Base-by-base conservation (phyloP, 2,329 filamentous ascomycete species). In the Scedosporium dehoogii region DNA sequence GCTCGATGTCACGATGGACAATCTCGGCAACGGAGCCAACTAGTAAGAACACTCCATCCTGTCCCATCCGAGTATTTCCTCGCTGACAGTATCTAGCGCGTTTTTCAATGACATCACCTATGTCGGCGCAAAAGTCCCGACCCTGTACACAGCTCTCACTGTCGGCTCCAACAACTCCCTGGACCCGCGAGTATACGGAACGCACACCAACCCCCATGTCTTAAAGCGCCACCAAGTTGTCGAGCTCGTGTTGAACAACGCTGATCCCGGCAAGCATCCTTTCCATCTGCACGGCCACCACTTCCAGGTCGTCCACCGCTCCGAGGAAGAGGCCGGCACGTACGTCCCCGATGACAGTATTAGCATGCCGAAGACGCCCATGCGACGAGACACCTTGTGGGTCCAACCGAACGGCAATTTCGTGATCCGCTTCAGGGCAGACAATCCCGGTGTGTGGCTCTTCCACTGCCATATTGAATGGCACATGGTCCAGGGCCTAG, bases 391-490 rank as follows among this genome's bases (percentile, higher is more conserved):
- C 65, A 90, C 87, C 0, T 73, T 89, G 0, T 81, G 88, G 1
- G 73, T 91, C 0, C 81, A 80, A 21, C 86, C 87, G 0, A 79
- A 83, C 38, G 88, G 89, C 0, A 85, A 89, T 71, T 81, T 88
- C 25, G 83, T 91, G 10, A 69, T 93, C 23, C 79, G 85, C n/a
- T 88, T 88, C 74, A 76, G 77, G 63, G 84, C 86, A 1, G 80
- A 89, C 69, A 90, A 90, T 66, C 85, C 87, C 10, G 62, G 83
- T 44, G 77, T 89, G 23, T 89, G 86, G 86, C 72, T 89, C 3
- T 89, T 92, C 75, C 89, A 92, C 73, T 92, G 89, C 73, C 90
- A 93, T 71, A 87, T 92, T 61, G 88, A 90, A 70, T 93, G 88
- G 88, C 88, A 91, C 70, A 78, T 90, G 63, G 75, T 81, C 1